phyloP scores from a whole-genome alignment of 2,329 filamentous ascomycete species.

The Alternaria sp. region DNA sequence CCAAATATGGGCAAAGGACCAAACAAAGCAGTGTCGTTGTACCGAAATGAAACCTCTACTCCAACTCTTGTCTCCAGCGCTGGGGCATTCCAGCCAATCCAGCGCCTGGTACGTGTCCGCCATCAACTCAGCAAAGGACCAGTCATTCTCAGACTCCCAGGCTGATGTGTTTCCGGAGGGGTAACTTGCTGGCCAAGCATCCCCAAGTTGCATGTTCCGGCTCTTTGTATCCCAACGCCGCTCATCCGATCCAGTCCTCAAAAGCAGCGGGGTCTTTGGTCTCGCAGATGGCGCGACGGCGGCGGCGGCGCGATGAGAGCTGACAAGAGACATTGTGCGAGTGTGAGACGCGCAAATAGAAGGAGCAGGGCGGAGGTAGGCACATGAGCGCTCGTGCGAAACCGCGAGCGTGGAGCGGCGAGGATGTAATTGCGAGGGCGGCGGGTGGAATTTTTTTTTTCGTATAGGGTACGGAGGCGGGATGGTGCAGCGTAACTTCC shows the following conservation, averaged over 20 bases:
- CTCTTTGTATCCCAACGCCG: constrained; percentile 27
- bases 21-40: constrained; percentile 44
- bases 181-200: constrained; percentile 26
- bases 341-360: constrained; percentile 49
- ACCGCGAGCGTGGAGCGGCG: constrained; percentile 38
- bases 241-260: constrained; percentile 49
- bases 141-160: constrained; percentile 38
- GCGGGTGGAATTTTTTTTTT: background rate
- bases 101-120: constrained; percentile 41
- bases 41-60: constrained; percentile 41
- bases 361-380: constrained; percentile 46
- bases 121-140: constrained; percentile 35
- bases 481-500: constrained; percentile 28
- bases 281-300: constrained; percentile 46
- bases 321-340: constrained; percentile 48
- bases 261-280: constrained; percentile 46
- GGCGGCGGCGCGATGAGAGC: constrained; percentile 44
- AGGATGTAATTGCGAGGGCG: constrained; percentile 16
- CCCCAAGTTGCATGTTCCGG: constrained; percentile 10
- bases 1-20: constrained; percentile 31
- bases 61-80: constrained; percentile 30
- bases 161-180: constrained; percentile 27
- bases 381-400: constrained; percentile 49
- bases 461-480: constrained; percentile 12
- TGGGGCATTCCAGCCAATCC: constrained; percentile 41